Conservation (phyloP, 352 stramenopile genomes). For the Phytophthora sansomeana region DNA sequence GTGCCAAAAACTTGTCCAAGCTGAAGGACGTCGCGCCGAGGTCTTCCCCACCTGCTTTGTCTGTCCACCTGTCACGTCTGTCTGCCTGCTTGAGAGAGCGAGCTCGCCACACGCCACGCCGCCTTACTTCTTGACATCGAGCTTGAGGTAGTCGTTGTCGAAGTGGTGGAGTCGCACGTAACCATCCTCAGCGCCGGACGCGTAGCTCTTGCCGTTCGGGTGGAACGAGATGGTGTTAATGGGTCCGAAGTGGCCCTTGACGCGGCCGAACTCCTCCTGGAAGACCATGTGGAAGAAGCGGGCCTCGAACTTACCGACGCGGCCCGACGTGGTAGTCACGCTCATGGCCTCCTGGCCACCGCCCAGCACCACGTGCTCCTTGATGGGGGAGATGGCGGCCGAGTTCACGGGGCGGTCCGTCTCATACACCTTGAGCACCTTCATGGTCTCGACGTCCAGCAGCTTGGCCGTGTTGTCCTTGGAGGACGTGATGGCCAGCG, state of each 20-base stretch:
- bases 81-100: slow-evolving; percentile 7
- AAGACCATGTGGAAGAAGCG: slow-evolving; percentile 99
- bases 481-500: slow-evolving; percentile 96
- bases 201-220: slow-evolving; percentile 98
- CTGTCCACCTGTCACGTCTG: slow-evolving; percentile 3
- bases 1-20: slow-evolving; percentile 8
- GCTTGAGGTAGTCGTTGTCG: slow-evolving; percentile 97
- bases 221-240: slow-evolving; percentile 99
- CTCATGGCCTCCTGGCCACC: slow-evolving; percentile 99
- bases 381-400: slow-evolving; percentile 97
- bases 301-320: slow-evolving; percentile 95
- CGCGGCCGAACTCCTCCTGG: slow-evolving; percentile 98
- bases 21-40: background rate
- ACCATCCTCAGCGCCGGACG: slow-evolving; percentile 98
- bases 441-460: slow-evolving; percentile 95
- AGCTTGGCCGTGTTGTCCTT: slow-evolving; percentile 98
- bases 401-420: slow-evolving; percentile 99
- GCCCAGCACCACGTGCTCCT: slow-evolving; percentile 96
- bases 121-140: slow-evolving; percentile 36
- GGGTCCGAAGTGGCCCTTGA: slow-evolving; percentile 99
- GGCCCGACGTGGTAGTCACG: slow-evolving; percentile 96
- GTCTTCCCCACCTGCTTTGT: background rate
- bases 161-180: slow-evolving; percentile 99
- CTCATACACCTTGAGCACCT: slow-evolving; percentile 98
- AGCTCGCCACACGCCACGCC: too few relatives aligned